Evolutionary conservation across 306 rosid species (phyloP), one percentile per base, ranked within the genome.

Genomic region (Lablab purpureus): DNA sequence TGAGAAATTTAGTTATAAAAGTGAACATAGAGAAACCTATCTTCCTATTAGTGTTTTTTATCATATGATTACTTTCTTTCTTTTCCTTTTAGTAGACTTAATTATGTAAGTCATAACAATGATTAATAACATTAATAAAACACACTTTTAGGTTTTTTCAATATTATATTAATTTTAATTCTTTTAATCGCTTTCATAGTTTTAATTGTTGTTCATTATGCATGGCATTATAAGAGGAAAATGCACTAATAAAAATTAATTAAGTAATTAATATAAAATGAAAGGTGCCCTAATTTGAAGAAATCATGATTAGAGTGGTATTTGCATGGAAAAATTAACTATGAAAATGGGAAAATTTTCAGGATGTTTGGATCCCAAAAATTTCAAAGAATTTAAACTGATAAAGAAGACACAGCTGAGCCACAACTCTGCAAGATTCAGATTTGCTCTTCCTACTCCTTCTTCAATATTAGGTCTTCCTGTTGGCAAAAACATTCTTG

Each of bases 391-490:
- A 74, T 90, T 92, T 45, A 84, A 76, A 76, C 96, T 92, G 51
- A 70, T 83, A 45, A 86, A 86, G 81, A 89, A 91, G 82, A 90
- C 90, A 4, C 87, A 67, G 25, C 64, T 90, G 23, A 92, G 85
- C 85, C 96, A 73, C 32, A 87, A 87, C 56, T 21, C 72, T 60
- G 97, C 92, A 9, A 82, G 80, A 80, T 90, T 92, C 74, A 87
- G 73, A 85, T 90, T 92, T 84, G 84, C 86, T 60, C 97, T 92
- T 73, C 89, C 88, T 9, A 89, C 89, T 18, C 80, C 89, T 55
- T 73, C 83, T 17, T 90, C 96, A 11, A 77, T 87, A n/a, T 80
- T 92, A 80, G 97, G 97, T 3, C 96, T 92, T 78, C 97, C 97
- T n/a, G 75, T 92, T 79, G 97, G 97, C 60, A 87, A 92, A 59